Evolutionary conservation across 2,329 filamentous ascomycete genomes (phyloP).

Genomic region (Thermothelomyces thermophilus): DNA sequence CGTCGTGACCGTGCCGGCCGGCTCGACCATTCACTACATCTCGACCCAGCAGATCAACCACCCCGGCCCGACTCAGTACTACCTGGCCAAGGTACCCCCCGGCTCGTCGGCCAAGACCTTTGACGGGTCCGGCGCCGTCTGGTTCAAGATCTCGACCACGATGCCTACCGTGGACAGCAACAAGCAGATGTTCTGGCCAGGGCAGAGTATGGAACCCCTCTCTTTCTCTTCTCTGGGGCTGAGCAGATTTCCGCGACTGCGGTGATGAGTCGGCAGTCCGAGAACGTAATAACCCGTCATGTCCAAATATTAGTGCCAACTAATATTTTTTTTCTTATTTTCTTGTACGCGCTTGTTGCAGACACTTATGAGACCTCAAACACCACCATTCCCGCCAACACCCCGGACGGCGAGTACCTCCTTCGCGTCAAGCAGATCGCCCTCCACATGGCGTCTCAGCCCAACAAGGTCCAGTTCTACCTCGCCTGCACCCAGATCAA

Average conservation of each 20-base stretch:
- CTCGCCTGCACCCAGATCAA: constrained; percentile 34
- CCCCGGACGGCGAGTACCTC: constrained; percentile 34
- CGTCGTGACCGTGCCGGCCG: constrained; percentile 28
- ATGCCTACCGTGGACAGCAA: constrained; percentile 40
- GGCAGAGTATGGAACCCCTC: constrained; percentile 27
- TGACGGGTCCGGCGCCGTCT: constrained; percentile 34
- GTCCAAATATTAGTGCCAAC: too few relatives aligned
- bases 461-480: constrained; percentile 35
- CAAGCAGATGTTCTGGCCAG: constrained; percentile 39
- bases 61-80: constrained; percentile 36
- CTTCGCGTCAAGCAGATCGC: constrained; percentile 37
- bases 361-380: constrained; percentile 30
- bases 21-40: constrained; percentile 31
- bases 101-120: constrained; percentile 30
- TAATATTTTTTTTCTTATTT: too few relatives aligned
- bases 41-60: constrained; percentile 34
- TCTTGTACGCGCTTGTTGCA: not conserved
- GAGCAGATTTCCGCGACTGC: too few relatives aligned
- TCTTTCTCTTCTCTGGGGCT: not conserved
- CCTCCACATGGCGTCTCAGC: constrained; percentile 32
- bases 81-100: constrained; percentile 33
- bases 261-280: not conserved
- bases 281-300: not conserved
- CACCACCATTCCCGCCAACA: constrained; percentile 31
- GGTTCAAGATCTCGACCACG: constrained; percentile 35